Percentiles rank a stretch among this genome's conserved stretches.
Evolutionary conservation across 306 rosid species (phyloP).

Genomic region (Lagenaria siceraria): DNA sequence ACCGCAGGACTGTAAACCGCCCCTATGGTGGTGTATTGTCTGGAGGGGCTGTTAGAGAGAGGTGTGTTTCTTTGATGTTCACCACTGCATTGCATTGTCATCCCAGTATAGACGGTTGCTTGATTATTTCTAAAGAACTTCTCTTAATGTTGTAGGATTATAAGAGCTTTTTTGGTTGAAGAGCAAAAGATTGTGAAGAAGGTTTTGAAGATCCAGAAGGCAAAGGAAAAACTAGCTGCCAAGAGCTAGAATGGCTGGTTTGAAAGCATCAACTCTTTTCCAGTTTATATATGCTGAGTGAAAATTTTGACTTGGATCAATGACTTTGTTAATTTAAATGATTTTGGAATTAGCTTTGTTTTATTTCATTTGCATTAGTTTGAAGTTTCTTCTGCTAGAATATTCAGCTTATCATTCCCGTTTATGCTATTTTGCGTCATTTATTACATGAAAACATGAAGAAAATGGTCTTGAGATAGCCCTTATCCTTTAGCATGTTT

Average conservation of each 20-base stretch:
- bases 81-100: background rate
- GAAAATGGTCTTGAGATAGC: background rate
- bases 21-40: background rate
- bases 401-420: background rate
- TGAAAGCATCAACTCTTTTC: background rate
- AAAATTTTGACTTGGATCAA: constrained; percentile 1
- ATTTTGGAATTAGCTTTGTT: background rate
- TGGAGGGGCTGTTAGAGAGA: constrained; percentile 1
- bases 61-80: background rate
- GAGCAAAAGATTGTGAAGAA: constrained; percentile 3
- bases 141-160: background rate
- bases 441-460: background rate
- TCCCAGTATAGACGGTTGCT: background rate
- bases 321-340: background rate
- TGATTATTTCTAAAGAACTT: background rate
- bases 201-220: constrained; percentile 2
- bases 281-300: background rate
- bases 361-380: background rate
- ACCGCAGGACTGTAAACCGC: constrained; percentile 59
- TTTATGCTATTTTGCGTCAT: background rate
- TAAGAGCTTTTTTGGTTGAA: background rate
- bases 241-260: background rate
- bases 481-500: background rate
- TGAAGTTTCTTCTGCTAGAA: background rate
- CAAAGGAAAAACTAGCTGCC: background rate